Evolutionary conservation across 192 early-diverging fungal genomes (phyloP).

Genomic region (Phycomyces blakesleeanus): DNA sequence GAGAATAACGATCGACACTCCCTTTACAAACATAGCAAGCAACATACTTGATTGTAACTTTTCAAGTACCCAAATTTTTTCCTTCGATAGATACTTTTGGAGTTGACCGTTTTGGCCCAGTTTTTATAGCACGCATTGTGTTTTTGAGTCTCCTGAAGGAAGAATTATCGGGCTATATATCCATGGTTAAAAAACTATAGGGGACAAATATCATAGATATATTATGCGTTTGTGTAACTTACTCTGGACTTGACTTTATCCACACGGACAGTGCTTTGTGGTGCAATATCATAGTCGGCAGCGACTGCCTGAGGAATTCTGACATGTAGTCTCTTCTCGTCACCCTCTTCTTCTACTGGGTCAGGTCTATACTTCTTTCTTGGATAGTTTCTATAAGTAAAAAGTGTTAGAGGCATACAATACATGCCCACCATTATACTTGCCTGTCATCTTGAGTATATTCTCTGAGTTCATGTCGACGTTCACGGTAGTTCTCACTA

Average conservation of each 20-base stretch:
- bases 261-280: slow-evolving; percentile 31
- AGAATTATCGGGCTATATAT: slow-evolving; percentile 11
- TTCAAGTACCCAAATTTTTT: slow-evolving; percentile 10
- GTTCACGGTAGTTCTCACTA: slow-evolving; percentile 68
- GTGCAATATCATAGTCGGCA: slow-evolving; percentile 38
- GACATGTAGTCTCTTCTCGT: slow-evolving; percentile 21
- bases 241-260: slow-evolving; percentile 28
- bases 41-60: too few species aligned
- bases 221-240: not conserved
- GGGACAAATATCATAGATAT: not conserved
- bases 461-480: slow-evolving; percentile 25
- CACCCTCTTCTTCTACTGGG: slow-evolving; percentile 19
- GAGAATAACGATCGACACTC: too few species aligned
- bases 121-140: slow-evolving; percentile 30
- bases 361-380: slow-evolving; percentile 25
- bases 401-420: not conserved
- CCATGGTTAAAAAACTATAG: not conserved
- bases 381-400: slow-evolving; percentile 11
- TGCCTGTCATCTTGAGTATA: slow-evolving; percentile 37
- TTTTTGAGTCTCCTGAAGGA: slow-evolving; percentile 30
- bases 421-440: not conserved
- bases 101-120: slow-evolving; percentile 27
- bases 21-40: too few species aligned
- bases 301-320: slow-evolving; percentile 33
- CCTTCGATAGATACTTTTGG: slow-evolving; percentile 33